Evolutionary conservation across 139 green algal species (phyloP).

Genomic region (Chlorella ohadii): DNA sequence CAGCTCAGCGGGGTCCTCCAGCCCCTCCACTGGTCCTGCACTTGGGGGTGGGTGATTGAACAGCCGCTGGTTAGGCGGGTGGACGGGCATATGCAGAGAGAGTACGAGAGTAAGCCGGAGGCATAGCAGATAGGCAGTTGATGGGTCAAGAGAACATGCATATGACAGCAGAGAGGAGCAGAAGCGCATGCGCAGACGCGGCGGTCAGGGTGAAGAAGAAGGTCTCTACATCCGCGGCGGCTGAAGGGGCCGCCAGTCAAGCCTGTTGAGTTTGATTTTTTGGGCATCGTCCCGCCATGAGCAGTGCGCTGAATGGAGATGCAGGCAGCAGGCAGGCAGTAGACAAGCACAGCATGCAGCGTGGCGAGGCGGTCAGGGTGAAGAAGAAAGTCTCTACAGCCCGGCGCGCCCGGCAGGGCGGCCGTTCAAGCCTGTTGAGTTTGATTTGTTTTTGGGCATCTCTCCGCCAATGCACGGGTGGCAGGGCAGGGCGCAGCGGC

Average conservation of each 20-base stretch:
- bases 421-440: conserved; percentile 49
- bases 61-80: too few relatives aligned
- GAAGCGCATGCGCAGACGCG: neutral
- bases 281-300: conserved; percentile 1
- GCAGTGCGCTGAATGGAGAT: neutral
- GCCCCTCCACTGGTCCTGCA: conserved; percentile 21
- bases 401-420: neutral
- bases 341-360: neutral
- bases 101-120: neutral
- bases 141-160: neutral
- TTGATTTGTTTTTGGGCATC: conserved; percentile 42
- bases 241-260: conserved; percentile 28
- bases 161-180: neutral
- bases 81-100: too few relatives aligned
- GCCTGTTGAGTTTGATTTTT: conserved; percentile 54
- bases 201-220: conserved; percentile 38
- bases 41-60: too few relatives aligned
- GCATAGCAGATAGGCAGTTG: neutral
- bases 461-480: neutral
- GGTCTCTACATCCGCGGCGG: conserved; percentile 25
- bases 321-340: neutral
- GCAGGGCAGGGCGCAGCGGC: neutral
- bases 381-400: conserved; percentile 38
- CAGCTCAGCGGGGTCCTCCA: conserved; percentile 36
- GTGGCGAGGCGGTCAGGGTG: conserved; percentile 5